Evolutionary conservation across 805 yeast species (phyloP).

Genomic region (Ogataea wickerhamii): DNA sequence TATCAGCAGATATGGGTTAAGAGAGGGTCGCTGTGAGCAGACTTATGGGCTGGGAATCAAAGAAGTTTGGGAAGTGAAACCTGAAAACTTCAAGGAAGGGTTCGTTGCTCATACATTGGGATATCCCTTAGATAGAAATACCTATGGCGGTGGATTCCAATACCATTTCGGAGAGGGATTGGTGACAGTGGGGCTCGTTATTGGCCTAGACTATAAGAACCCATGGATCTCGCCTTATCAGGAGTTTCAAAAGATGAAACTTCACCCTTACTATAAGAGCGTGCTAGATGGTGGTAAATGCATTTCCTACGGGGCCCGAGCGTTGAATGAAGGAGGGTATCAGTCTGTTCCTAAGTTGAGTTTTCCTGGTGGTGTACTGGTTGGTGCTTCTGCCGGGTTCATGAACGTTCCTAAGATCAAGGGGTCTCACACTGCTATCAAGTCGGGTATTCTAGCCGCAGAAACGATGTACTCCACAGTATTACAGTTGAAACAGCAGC

Average conservation of each 20-base stretch:
- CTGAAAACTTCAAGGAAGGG: constrained; percentile 77
- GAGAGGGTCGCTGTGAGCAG: constrained; percentile 66
- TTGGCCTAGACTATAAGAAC: constrained; percentile 90
- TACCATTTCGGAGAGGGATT: constrained; percentile 94
- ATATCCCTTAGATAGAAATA: constrained; percentile 67
- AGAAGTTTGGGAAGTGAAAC: constrained; percentile 94
- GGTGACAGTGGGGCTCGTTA: constrained; percentile 89
- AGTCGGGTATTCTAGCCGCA: constrained; percentile 93
- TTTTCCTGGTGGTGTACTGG: constrained; percentile 95
- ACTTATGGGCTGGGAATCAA: constrained; percentile 95
- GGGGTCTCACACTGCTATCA: constrained; percentile 97
- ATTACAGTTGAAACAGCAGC: constrained; percentile 41
- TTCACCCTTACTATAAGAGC: constrained; percentile 76
- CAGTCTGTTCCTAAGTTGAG: constrained; percentile 87
- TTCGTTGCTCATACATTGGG: constrained; percentile 86
- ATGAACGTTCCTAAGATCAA: constrained; percentile 96
- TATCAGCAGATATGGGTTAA: constrained; percentile 62
- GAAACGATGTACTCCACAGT: constrained; percentile 61
- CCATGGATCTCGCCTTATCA: constrained; percentile 95
- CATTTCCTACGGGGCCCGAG: constrained; percentile 91
- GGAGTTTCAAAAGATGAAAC: constrained; percentile 93
- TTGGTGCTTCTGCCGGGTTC: constrained; percentile 96
- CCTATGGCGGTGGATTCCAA: constrained; percentile 96
- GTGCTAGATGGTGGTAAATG: constrained; percentile 88
- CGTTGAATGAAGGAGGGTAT: constrained; percentile 94